Evolutionary conservation across 2,329 filamentous ascomycete genomes (phyloP), one percentile per base, ranked within the genome.

Genomic region (Monosporascus sp.): DNA sequence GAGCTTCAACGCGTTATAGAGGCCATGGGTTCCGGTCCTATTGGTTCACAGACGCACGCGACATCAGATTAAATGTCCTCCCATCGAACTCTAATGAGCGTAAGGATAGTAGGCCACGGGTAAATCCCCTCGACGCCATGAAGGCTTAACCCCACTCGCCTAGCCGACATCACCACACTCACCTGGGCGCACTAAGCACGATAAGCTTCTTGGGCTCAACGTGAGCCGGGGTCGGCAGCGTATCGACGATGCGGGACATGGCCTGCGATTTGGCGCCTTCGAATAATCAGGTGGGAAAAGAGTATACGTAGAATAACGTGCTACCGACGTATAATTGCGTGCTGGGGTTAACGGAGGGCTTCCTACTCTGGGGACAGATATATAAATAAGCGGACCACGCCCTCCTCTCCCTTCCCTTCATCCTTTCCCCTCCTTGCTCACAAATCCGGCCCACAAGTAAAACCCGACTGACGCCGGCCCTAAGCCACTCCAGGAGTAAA

Each of bases 101-200:
- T 35, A 35, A 35, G 31, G 31, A 35, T 35, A 35, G 31, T 14
- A 35, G 31, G 31, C 9, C 11, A 35, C 14, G 31, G 31, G 9
- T 5, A 14, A 14, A 35, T 5, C 11, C 25, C 31, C 5, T 35
- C 31, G 1, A 35, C 31, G 5, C 31, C 31, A 14, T 35, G 31
- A 35, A 35, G 14, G 3, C 31, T 35, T 35, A 35, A 35, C 31
- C 4, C 9, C 11, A 9, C 9, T 39, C 22, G 18, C 17, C 25
- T 14, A 15, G n/a, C 20, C 24, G 20, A 9, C 27, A 17, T 8
- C 14, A 22, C 20, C 7, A 3, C 35, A 41, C 65, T 51, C 54
- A 71, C 70, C 71, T 67, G n/a, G 68, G 65, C n/a, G 66, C 65
- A 46, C 70, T 73, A 27, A 71, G 58, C 18, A 73, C 65, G 44